phyloP scores from a whole-genome alignment of 2,329 filamentous ascomycete species.

The Ophiosphaerella korrae region DNA sequence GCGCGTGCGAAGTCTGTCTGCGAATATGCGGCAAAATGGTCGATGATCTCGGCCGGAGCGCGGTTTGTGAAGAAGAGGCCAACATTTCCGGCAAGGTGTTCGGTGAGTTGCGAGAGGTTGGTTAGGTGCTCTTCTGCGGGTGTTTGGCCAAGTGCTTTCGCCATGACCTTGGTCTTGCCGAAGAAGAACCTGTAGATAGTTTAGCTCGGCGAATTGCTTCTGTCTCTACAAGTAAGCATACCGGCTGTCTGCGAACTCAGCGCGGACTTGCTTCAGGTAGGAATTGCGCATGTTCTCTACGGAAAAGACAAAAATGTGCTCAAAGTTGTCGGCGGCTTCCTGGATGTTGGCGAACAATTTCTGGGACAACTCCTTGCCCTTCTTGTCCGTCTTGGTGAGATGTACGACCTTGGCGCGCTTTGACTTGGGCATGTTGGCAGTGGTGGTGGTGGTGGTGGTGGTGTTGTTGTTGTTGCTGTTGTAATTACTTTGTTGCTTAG shows the following conservation, averaged over 20 bases:
- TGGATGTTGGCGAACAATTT: slow-evolving; percentile 88
- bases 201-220: slow-evolving; percentile 10
- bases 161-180: slow-evolving; percentile 99
- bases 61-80: slow-evolving; percentile 91
- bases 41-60: slow-evolving; percentile 66
- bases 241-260: slow-evolving; percentile 83
- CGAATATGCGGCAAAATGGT: slow-evolving; percentile 73
- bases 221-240: slow-evolving; percentile 50
- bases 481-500: slow-evolving; percentile 27
- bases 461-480: slow-evolving; percentile 12
- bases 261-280: slow-evolving; percentile 87
- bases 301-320: slow-evolving; percentile 90
- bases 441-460: slow-evolving; percentile 2
- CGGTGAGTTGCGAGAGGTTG: slow-evolving; percentile 72
- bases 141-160: slow-evolving; percentile 83
- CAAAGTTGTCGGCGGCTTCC: slow-evolving; percentile 81
- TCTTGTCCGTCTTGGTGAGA: slow-evolving; percentile 90
- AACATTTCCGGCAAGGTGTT: slow-evolving; percentile 78
- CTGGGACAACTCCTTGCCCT: slow-evolving; percentile 87
- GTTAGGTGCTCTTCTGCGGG: slow-evolving; percentile 80
- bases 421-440: slow-evolving; percentile 83
- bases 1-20: slow-evolving; percentile 91
- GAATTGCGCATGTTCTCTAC: slow-evolving; percentile 99
- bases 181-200: slow-evolving; percentile 77
- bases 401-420: slow-evolving; percentile 90